Evolutionary conservation across 208 protist genomes (phyloP).

Genomic region (Balamuthia mandrillaris): DNA sequence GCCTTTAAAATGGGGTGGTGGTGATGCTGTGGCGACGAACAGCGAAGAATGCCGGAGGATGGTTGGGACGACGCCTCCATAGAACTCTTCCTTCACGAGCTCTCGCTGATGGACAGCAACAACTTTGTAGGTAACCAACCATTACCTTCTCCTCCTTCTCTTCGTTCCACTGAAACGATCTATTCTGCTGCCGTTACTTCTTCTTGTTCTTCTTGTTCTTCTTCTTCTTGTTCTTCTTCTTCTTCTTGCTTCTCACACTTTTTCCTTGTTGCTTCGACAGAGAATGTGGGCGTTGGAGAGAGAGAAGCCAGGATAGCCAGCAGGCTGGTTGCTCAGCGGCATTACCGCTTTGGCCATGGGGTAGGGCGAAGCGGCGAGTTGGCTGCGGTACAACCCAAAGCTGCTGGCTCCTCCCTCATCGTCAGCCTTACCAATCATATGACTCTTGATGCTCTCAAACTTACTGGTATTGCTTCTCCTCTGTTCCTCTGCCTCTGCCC

Average conservation of each 20-base stretch:
- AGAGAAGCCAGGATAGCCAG: slow-evolving; percentile 88
- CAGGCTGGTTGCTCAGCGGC: slow-evolving; percentile 76
- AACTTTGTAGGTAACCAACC: slow-evolving; percentile 63
- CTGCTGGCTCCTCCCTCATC: slow-evolving; percentile 91
- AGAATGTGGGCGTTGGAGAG: slow-evolving; percentile 91
- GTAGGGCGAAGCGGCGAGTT: slow-evolving; percentile 92
- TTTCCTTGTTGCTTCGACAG: slow-evolving; percentile 37
- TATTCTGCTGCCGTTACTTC: not conserved
- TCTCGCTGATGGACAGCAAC: slow-evolving; percentile 91
- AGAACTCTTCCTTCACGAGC: slow-evolving; percentile 82
- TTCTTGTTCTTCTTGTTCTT: not conserved
- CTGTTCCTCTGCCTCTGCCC: too few species aligned
- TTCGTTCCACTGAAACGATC: slow-evolving; percentile 13
- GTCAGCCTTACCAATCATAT: slow-evolving; percentile 84
- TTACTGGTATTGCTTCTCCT: slow-evolving; percentile 21
- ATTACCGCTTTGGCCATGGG: slow-evolving; percentile 88
- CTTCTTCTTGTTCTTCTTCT: not conserved
- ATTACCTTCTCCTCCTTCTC: not conserved
- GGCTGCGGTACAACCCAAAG: slow-evolving; percentile 92
- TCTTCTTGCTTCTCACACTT: not conserved
- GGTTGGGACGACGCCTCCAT: slow-evolving; percentile 84
- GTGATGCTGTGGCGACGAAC: slow-evolving; percentile 36
- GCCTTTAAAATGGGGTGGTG: not conserved
- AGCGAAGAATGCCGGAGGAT: slow-evolving; percentile 82
- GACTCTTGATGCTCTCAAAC: slow-evolving; percentile 71